phyloP scores from a whole-genome alignment of 495 filamentous ascomycete genomes.

The Penicillium taxi region DNA sequence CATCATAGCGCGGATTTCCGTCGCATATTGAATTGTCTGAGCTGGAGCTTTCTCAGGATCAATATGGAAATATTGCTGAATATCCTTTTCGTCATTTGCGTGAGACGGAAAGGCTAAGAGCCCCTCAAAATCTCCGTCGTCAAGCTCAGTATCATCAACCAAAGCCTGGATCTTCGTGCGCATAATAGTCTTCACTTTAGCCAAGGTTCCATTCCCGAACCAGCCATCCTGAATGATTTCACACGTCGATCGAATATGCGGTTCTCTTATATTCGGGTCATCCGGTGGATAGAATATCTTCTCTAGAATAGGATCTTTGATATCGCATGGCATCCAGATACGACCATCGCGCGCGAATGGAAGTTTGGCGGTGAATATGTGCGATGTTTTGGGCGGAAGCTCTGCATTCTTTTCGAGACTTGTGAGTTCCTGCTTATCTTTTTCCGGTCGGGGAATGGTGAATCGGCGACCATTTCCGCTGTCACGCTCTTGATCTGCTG shows the following conservation, averaged over 20 bases:
- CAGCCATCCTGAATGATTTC: conserved; percentile 65
- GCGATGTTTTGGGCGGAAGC: conserved; percentile 31
- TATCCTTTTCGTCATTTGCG: conserved; percentile 20
- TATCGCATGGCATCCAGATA: conserved; percentile 89
- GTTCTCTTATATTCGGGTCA: background rate
- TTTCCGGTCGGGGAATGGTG: conserved; percentile 16
- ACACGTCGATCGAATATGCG: conserved; percentile 22
- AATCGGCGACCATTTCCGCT: conserved; percentile 53
- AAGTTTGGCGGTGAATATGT: conserved; percentile 71
- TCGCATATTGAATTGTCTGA: conserved; percentile 28
- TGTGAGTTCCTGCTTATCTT: background rate
- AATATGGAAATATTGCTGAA: conserved; percentile 23
- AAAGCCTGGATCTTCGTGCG: conserved; percentile 61
- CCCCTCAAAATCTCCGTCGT: conserved; percentile 44
- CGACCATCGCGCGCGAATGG: conserved; percentile 64
- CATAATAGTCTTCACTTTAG: conserved; percentile 79
- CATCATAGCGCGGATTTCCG: conserved; percentile 32
- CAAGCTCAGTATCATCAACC: conserved; percentile 28
- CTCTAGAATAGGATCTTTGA: conserved; percentile 54
- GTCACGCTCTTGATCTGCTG: conserved; percentile 73
- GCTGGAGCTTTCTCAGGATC: conserved; percentile 18
- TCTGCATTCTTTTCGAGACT: conserved; percentile 2
- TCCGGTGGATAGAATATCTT: conserved; percentile 19
- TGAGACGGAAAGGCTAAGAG: conserved; percentile 40
- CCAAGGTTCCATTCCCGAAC: conserved; percentile 68